These are phyloP conservation scores for Geranomyces michiganensis DNA, from an alignment of 192 early-diverging fungal genomes.

Conservation along the genomic window DNA sequence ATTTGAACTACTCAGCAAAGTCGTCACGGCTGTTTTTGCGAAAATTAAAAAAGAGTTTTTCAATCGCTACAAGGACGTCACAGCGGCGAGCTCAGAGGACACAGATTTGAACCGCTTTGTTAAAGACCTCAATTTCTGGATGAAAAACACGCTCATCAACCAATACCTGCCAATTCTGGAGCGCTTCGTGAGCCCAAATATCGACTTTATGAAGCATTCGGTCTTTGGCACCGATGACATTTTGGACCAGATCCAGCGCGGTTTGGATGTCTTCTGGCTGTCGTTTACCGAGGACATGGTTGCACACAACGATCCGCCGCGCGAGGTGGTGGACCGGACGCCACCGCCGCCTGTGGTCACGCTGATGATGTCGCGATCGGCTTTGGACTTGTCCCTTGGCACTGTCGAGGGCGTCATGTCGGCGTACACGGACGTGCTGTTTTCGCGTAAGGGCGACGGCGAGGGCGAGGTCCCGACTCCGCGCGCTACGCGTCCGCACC, in stretches of 20 bases:
- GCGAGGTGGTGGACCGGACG: background rate
- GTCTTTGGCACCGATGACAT: constrained; percentile 43
- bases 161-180: constrained; percentile 38
- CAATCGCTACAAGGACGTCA: constrained; percentile 24
- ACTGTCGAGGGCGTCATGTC: constrained; percentile 36
- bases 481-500: background rate
- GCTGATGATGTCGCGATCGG: constrained; percentile 32
- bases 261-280: constrained; percentile 48
- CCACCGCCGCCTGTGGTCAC: background rate
- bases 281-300: constrained; percentile 43
- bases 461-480: background rate
- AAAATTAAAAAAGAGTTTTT: constrained; percentile 45
- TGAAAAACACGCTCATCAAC: constrained; percentile 45
- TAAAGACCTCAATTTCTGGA: constrained; percentile 40
- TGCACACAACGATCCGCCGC: constrained; percentile 13
- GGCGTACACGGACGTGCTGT: constrained; percentile 34
- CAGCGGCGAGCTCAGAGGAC: background rate
- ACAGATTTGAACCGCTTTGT: constrained; percentile 25
- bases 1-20: constrained; percentile 35
- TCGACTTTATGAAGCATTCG: constrained; percentile 32
- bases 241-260: constrained; percentile 43
- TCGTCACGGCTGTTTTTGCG: constrained; percentile 40
- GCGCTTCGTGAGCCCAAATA: constrained; percentile 23
- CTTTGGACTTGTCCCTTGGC: constrained; percentile 26
- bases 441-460: constrained; percentile 28